Evolutionary conservation across 2,329 filamentous ascomycete genomes (phyloP).

Genomic region (Ophidiomyces ophidiicola): DNA sequence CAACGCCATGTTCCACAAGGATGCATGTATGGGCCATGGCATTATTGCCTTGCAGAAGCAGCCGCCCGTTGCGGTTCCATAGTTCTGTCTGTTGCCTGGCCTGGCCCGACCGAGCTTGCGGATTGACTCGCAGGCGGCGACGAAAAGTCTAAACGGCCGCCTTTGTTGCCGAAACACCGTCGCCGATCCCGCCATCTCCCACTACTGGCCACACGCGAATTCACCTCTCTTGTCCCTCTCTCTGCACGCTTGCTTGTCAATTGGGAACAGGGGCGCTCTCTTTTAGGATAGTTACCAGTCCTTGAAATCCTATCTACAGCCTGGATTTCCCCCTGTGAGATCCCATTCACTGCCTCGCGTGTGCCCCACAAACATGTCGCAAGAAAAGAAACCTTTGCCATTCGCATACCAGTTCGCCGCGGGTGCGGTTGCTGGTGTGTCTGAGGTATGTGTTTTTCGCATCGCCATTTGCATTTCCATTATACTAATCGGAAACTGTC

Average conservation of each 20-base stretch:
- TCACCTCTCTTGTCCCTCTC: slow-evolving; percentile 1
- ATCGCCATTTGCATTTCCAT: not conserved
- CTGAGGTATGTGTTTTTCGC: slow-evolving; percentile 55
- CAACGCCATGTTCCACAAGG: no score
- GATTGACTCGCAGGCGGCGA: not conserved
- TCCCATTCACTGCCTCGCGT: not conserved
- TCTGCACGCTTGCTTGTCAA: slow-evolving; percentile 1
- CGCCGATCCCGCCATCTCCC: not conserved
- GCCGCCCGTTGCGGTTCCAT: not conserved
- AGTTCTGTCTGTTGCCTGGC: not conserved
- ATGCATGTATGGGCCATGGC: no score
- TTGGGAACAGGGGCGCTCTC: slow-evolving; percentile 2
- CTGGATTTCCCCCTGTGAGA: not conserved
- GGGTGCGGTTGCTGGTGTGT: slow-evolving; percentile 93
- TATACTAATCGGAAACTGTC: slow-evolving; percentile 2
- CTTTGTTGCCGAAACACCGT: slow-evolving; percentile 2
- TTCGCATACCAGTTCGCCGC: slow-evolving; percentile 94
- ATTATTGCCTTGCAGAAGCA: no score
- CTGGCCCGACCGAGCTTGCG: no score
- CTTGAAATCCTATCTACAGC: slow-evolving; percentile 4
- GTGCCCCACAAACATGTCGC: slow-evolving; percentile 41
- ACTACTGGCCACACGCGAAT: not conserved
- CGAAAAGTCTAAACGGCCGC: slow-evolving; percentile 8
- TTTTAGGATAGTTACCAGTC: slow-evolving; percentile 9
- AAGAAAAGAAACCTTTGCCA: slow-evolving; percentile 62